Evolutionary conservation across 306 rosid species (phyloP).

Genomic region (Fragaria iinumae): DNA sequence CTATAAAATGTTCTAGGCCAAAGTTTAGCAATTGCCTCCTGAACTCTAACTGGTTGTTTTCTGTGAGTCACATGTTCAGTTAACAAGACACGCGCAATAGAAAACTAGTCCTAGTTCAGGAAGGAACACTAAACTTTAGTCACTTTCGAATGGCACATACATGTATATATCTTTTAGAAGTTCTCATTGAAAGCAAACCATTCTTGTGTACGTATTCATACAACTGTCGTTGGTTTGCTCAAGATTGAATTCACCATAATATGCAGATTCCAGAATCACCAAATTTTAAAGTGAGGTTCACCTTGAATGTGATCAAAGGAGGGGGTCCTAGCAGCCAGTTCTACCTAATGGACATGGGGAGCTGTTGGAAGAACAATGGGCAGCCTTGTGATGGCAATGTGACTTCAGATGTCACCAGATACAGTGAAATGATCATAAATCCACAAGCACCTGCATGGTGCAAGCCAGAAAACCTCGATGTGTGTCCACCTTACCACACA

Average conservation of each 20-base stretch:
- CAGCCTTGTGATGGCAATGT: slow-evolving; percentile 66
- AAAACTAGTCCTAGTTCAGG: neutral
- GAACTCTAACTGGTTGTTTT: neutral
- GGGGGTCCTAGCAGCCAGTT: slow-evolving; percentile 63
- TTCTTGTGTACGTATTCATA: neutral
- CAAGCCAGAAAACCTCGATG: slow-evolving; percentile 23
- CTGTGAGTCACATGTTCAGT: neutral
- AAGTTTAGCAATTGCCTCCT: neutral
- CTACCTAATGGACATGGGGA: slow-evolving; percentile 74
- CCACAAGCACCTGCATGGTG: slow-evolving; percentile 46
- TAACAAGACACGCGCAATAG: neutral
- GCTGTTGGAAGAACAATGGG: slow-evolving; percentile 85
- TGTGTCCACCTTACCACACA: slow-evolving; percentile 62
- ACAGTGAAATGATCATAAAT: slow-evolving; percentile 75
- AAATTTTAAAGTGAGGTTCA: slow-evolving; percentile 51
- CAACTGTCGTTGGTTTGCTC: neutral
- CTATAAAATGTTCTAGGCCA: neutral
- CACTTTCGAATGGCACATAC: neutral
- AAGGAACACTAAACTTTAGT: neutral
- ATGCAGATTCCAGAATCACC: slow-evolving; percentile 68
- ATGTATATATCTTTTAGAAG: neutral
- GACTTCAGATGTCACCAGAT: slow-evolving; percentile 62
- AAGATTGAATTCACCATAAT: neutral
- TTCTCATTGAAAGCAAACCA: neutral
- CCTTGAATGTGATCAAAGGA: slow-evolving; percentile 37